Evolutionary conservation across 306 rosid genomes (phyloP).

Genomic region (Acacia crassicarpa): DNA sequence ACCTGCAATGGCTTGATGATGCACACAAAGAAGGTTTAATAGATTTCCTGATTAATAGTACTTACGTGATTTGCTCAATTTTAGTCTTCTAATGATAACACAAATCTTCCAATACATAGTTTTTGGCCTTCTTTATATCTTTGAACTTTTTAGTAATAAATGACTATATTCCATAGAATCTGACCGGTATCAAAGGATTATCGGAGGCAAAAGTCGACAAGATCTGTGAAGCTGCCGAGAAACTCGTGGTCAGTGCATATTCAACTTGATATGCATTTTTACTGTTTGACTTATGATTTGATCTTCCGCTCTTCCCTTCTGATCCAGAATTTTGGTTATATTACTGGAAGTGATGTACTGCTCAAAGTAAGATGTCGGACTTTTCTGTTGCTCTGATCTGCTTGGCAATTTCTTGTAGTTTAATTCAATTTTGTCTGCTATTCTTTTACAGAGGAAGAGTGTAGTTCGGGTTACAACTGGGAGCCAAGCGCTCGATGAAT

Average conservation of each 20-base stretch:
- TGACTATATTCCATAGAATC: slow-evolving; percentile 43
- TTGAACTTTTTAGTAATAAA: not conserved
- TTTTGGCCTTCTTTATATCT: not conserved
- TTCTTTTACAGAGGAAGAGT: slow-evolving; percentile 65
- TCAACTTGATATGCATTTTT: not conserved
- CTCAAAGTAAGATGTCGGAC: slow-evolving; percentile 55
- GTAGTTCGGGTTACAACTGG: slow-evolving; percentile 89
- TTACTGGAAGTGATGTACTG: slow-evolving; percentile 88
- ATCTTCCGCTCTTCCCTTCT: not conserved
- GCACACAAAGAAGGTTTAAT: slow-evolving; percentile 91
- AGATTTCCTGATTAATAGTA: not conserved
- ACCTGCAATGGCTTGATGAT: slow-evolving; percentile 98
- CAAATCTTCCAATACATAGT: not conserved
- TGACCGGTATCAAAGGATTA: slow-evolving; percentile 92
- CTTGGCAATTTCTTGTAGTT: not conserved
- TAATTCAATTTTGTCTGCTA: slow-evolving; percentile 2
- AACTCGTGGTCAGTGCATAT: slow-evolving; percentile 68
- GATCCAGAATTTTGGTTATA: slow-evolving; percentile 83
- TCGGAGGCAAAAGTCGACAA: slow-evolving; percentile 98
- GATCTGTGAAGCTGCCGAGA: slow-evolving; percentile 98
- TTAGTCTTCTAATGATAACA: not conserved
- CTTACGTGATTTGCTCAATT: not conserved
- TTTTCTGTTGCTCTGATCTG: slow-evolving; percentile 24
- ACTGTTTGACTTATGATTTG: not conserved
- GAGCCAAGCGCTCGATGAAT: slow-evolving; percentile 95